Evolutionary conservation across 441 rosid species (phyloP).

Genomic region (Pelargonium australe): DNA sequence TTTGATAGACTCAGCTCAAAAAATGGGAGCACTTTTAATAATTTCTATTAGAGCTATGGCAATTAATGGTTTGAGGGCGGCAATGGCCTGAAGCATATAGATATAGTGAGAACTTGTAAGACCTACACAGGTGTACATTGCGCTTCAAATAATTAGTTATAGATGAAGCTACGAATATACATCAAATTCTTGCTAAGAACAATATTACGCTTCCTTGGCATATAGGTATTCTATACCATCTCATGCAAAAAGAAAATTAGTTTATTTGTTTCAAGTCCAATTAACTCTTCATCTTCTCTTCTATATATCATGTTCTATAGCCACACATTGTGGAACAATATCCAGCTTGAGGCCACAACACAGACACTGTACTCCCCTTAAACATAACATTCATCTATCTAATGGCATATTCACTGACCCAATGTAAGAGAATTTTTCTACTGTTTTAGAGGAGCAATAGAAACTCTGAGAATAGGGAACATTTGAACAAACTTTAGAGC

Average conservation of each 20-base stretch:
- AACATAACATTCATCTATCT: background rate
- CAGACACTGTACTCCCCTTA: background rate
- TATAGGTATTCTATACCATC: background rate
- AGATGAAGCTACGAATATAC: background rate
- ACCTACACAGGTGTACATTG: too few relatives aligned
- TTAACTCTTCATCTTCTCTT: background rate
- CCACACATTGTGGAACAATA: background rate
- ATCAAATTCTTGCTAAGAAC: background rate
- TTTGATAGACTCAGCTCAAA: background rate
- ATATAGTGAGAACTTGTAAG: background rate
- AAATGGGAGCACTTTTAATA: too few relatives aligned
- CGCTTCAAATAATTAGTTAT: too few relatives aligned
- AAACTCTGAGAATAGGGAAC: background rate
- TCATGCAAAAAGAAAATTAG: background rate
- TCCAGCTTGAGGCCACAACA: background rate
- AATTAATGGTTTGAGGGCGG: background rate
- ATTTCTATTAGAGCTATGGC: too few relatives aligned
- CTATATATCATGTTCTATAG: background rate
- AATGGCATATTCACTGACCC: background rate
- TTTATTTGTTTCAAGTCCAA: background rate
- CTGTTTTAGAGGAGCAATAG: background rate
- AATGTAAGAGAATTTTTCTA: background rate
- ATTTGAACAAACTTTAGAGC: background rate
- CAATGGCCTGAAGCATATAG: background rate
- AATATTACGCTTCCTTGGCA: background rate